phyloP scores from a whole-genome alignment of 2,329 filamentous ascomycete species.

The Aspergillus sp. region DNA sequence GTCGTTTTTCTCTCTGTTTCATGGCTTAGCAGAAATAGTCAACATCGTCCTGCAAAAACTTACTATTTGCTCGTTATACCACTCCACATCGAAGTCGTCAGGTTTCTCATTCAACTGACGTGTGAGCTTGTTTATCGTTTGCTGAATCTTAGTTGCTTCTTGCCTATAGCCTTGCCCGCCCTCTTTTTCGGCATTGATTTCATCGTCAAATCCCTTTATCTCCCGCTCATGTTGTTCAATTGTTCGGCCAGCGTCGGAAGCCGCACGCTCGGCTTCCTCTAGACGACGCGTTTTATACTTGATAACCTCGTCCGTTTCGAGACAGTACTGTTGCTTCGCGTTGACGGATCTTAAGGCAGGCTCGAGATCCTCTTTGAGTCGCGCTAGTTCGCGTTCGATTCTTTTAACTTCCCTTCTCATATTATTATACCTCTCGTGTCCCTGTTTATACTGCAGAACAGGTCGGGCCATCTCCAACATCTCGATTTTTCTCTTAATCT shows the following conservation, averaged over 20 bases:
- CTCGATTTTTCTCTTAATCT: slow-evolving; percentile 64
- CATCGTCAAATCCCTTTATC: slow-evolving; percentile 39
- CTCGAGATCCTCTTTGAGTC: slow-evolving; percentile 62
- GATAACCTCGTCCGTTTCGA: slow-evolving; percentile 58
- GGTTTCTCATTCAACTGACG: slow-evolving; percentile 64
- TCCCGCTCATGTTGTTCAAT: slow-evolving; percentile 43
- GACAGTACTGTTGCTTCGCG: slow-evolving; percentile 66
- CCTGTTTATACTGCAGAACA: slow-evolving; percentile 64
- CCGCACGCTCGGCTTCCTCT: slow-evolving; percentile 55
- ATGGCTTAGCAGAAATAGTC: slow-evolving; percentile 28
- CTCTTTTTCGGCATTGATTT: slow-evolving; percentile 56
- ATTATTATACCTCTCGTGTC: slow-evolving; percentile 51
- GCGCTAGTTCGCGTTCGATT: slow-evolving; percentile 59
- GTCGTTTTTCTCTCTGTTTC: slow-evolving; percentile 58
- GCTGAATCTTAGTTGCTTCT: slow-evolving; percentile 54
- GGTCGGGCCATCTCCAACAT: slow-evolving; percentile 67
- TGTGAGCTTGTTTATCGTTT: slow-evolving; percentile 64
- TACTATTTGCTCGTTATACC: slow-evolving; percentile 74
- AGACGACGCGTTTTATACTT: slow-evolving; percentile 58
- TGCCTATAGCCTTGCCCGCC: slow-evolving; percentile 54
- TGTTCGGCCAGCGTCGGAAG: slow-evolving; percentile 43
- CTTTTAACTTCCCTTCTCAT: slow-evolving; percentile 59
- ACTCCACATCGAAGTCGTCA: slow-evolving; percentile 66
- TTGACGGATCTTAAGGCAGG: slow-evolving; percentile 72
- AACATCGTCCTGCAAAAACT: slow-evolving; percentile 34